phyloP scores from a whole-genome alignment of 2,329 filamentous ascomycete species.

The Ascochyta rabiei region DNA sequence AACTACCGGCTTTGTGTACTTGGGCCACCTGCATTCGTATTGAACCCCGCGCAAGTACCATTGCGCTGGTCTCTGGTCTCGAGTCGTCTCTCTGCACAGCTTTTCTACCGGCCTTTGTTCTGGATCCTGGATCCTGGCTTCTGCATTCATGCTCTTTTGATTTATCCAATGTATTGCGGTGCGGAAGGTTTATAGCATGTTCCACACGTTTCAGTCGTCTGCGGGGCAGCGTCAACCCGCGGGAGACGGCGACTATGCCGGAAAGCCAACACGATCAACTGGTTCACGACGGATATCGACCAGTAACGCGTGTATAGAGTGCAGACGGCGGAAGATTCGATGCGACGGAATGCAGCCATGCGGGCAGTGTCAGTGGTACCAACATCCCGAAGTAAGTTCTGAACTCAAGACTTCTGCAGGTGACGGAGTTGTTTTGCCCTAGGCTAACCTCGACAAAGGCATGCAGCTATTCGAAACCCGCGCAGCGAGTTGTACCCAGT shows the following conservation, averaged over 20 bases:
- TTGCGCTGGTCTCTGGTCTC: slow-evolving; percentile 13
- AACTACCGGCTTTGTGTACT: slow-evolving; percentile 16
- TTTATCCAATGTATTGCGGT: slow-evolving; percentile 5
- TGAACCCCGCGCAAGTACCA: slow-evolving; percentile 19
- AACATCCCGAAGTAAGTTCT: slow-evolving; percentile 66
- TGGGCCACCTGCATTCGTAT: slow-evolving; percentile 18
- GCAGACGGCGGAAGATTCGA: slow-evolving; percentile 80
- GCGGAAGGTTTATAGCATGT: slow-evolving; percentile 44
- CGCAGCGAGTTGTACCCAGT: slow-evolving; percentile 76
- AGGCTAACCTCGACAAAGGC: slow-evolving; percentile 40
- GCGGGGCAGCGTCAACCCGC: slow-evolving; percentile 40
- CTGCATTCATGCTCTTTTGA: slow-evolving; percentile 16
- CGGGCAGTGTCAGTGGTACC: slow-evolving; percentile 81
- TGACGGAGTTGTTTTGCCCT: not conserved
- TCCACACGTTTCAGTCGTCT: slow-evolving; percentile 53
- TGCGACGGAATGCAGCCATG: slow-evolving; percentile 84
- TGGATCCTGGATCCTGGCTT: slow-evolving; percentile 15
- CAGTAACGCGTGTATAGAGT: slow-evolving; percentile 73
- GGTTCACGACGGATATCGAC: slow-evolving; percentile 55
- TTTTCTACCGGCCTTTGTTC: slow-evolving; percentile 13
- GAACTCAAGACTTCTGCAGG: not conserved
- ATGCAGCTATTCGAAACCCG: slow-evolving; percentile 81
- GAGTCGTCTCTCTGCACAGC: slow-evolving; percentile 7
- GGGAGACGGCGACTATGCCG: slow-evolving; percentile 41
- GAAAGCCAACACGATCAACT: slow-evolving; percentile 45